These are phyloP conservation scores for Albifimbria verrucaria DNA, from an alignment of 2,329 filamentous ascomycete species.

Conservation along the genomic window DNA sequence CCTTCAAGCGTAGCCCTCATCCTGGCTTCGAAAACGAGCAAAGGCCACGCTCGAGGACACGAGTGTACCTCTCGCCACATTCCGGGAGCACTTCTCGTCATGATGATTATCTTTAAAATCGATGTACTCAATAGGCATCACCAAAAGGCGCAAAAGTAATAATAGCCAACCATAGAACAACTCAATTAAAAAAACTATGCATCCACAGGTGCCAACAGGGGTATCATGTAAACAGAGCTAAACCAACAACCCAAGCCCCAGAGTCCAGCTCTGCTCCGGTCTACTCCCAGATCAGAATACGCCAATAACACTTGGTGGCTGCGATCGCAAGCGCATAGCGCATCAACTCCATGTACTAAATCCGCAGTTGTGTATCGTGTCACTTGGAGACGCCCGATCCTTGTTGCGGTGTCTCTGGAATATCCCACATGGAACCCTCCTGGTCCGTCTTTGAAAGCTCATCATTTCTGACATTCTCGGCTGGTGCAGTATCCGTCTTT, in stretches of 20 bases:
- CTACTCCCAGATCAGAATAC: not conserved
- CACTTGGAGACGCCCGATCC: not conserved
- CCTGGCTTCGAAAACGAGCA: constrained; percentile 21
- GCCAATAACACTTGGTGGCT: not conserved
- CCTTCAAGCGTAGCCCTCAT: constrained; percentile 37
- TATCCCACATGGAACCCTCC: not conserved
- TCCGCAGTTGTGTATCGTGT: not conserved
- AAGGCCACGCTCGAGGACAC: constrained; percentile 38
- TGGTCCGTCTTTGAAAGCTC: not conserved
- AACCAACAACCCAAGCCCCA: not conserved
- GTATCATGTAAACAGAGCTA: constrained; percentile 6
- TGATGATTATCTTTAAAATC: not conserved
- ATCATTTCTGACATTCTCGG: not conserved
- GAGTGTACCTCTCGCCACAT: constrained; percentile 38
- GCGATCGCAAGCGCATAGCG: not conserved
- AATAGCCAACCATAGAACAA: constrained; percentile 1
- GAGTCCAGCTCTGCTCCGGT: not conserved
- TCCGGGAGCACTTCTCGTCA: constrained; percentile 27
- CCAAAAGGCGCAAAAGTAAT: too few species aligned
- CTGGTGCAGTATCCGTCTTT: not conserved
- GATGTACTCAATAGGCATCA: too few species aligned
- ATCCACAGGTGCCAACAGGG: not conserved
- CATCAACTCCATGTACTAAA: not conserved
- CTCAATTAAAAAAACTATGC: constrained; percentile 1
- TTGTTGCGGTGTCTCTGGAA: constrained; percentile 30